phyloP scores from a whole-genome alignment of 2,329 filamentous ascomycete genomes.

The Aspergillus oerlinghausenensis region DNA sequence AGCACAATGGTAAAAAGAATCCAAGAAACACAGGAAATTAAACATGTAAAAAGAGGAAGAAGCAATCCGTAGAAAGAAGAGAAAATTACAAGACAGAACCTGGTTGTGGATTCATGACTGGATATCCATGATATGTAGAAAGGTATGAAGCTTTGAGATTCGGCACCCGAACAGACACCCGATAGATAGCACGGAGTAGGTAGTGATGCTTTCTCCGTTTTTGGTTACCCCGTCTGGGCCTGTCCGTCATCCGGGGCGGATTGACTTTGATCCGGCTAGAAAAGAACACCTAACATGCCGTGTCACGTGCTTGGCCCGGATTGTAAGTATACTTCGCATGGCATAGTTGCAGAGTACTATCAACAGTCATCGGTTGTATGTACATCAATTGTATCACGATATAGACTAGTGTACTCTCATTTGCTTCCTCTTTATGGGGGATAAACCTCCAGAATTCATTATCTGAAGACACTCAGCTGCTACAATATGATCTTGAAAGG shows the following conservation, averaged over 20 bases:
- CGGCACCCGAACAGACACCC: constrained; percentile 1
- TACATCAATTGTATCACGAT: neutral
- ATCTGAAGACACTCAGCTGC: neutral
- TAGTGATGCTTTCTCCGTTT: constrained; percentile 3
- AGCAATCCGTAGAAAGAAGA: neutral
- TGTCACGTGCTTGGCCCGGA: constrained; percentile 4
- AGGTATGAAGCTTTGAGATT: neutral
- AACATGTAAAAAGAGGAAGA: neutral
- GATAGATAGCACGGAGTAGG: neutral
- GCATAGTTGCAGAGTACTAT: neutral
- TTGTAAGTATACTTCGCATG: neutral
- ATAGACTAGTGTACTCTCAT: neutral
- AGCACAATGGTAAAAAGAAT: constrained; percentile 3
- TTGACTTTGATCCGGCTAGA: constrained; percentile 7
- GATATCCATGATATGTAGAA: neutral
- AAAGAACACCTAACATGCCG: constrained; percentile 15
- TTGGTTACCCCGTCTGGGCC: neutral
- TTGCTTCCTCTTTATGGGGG: neutral
- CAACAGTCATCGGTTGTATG: neutral
- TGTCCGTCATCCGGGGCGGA: constrained; percentile 11
- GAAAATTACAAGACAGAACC: constrained; percentile 1
- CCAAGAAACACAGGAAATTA: constrained; percentile 8
- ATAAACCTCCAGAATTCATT: neutral
- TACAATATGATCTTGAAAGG: neutral
- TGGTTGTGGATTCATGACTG: neutral